phyloP scores from a whole-genome alignment of 805 yeast species.

The Kuraishia borneana region DNA sequence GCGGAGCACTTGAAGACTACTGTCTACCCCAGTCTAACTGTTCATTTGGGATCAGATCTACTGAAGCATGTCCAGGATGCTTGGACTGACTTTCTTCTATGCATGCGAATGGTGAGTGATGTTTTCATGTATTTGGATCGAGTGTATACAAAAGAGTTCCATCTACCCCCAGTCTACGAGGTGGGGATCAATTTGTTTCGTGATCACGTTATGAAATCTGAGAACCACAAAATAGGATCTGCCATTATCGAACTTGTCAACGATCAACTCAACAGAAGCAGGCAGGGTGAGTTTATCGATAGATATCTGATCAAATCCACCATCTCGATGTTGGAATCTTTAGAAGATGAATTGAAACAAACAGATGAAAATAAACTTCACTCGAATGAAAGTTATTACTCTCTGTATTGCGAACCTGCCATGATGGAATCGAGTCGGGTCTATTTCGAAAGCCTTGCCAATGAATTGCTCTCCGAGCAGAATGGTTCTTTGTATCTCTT shows the following conservation, averaged over 20 bases:
- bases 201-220: slow-evolving; percentile 40
- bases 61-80: slow-evolving; percentile 23
- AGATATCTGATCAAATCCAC: slow-evolving; percentile 48
- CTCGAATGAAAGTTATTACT: slow-evolving; percentile 48
- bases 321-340: slow-evolving; percentile 61
- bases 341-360: slow-evolving; percentile 28
- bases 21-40: slow-evolving; percentile 10
- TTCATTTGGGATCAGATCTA: slow-evolving; percentile 10
- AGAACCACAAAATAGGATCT: slow-evolving; percentile 38
- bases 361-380: slow-evolving; percentile 10
- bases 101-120: slow-evolving; percentile 74
- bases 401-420: slow-evolving; percentile 53
- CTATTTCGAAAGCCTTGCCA: slow-evolving; percentile 40
- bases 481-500: slow-evolving; percentile 47
- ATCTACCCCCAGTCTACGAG: slow-evolving; percentile 57
- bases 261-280: slow-evolving; percentile 41
- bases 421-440: slow-evolving; percentile 42
- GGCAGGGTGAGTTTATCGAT: slow-evolving; percentile 45
- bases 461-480: slow-evolving; percentile 26
- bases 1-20: slow-evolving; percentile 29
- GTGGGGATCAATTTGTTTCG: slow-evolving; percentile 61
- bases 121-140: slow-evolving; percentile 80
- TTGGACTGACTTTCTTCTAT: slow-evolving; percentile 65
- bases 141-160: slow-evolving; percentile 64
- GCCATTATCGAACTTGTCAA: slow-evolving; percentile 37